Conservation (phyloP, 805 yeast species). For the Ogataea kodamae region DNA sequence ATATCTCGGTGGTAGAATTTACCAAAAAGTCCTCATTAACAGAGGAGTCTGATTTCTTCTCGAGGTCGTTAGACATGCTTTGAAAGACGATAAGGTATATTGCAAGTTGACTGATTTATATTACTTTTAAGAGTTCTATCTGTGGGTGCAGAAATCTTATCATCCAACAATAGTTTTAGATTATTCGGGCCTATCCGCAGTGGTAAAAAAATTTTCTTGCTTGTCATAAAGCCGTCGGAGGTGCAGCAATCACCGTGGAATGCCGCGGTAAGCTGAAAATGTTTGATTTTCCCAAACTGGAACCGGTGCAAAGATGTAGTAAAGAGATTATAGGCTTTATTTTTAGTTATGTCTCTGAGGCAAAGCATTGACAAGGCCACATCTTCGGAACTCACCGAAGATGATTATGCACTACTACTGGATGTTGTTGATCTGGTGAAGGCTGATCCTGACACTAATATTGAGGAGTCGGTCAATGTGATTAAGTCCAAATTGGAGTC, state of each 20-base stretch:
- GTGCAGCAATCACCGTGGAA: too few species aligned
- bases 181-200: too few species aligned
- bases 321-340: too few species aligned
- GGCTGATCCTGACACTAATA: slow-evolving; percentile 56
- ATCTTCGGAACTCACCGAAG: slow-evolving; percentile 55
- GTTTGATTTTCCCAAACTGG: too few species aligned
- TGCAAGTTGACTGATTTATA: too few species aligned
- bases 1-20: slow-evolving; percentile 23
- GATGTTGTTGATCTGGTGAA: slow-evolving; percentile 66
- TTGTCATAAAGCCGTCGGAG: too few species aligned
- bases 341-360: slow-evolving; percentile 16
- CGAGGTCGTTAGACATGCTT: slow-evolving; percentile 18
- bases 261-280: too few species aligned
- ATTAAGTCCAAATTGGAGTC: slow-evolving; percentile 46
- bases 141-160: too few species aligned
- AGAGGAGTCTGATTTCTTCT: slow-evolving; percentile 29
- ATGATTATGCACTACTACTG: slow-evolving; percentile 64
- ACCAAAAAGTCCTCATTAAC: slow-evolving; percentile 23
- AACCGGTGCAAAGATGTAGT: neutral
- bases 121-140: too few species aligned
- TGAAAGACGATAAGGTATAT: too few species aligned
- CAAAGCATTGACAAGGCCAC: slow-evolving; percentile 49
- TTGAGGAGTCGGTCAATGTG: slow-evolving; percentile 42
- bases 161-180: too few species aligned
- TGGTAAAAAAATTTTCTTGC: too few species aligned